Base-by-base conservation (phyloP, 768 basidiomycete genomes). In the Hericium alpestre region DNA sequence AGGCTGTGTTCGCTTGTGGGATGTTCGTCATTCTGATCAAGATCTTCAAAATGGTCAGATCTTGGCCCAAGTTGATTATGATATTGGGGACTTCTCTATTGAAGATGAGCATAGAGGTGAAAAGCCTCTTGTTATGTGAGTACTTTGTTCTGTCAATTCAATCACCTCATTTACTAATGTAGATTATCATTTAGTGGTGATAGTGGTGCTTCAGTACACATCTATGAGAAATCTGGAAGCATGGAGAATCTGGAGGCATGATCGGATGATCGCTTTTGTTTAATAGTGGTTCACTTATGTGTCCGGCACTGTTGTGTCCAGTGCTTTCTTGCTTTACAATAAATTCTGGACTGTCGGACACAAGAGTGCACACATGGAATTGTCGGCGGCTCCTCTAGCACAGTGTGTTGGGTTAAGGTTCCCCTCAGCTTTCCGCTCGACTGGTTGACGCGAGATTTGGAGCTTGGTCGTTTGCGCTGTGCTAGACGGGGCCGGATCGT, bases 1-100 rank as follows among this genome's bases (percentile, higher is more conserved):
- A 63, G 62, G 62, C 12, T 63, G 60, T 38, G 38, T 63, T 32
- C 54, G 57, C 37, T 56, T 61, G 43, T 63, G 62, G 62, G 57
- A 63, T 32, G 49, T 56, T 9, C 55, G 53, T n/a, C 53, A 46
- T 32, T 61, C 62, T 18, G 60, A 9, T n/a, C 54, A 62, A 41
- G 61, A 58, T 40, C 32, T 53, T 16, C 27, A 16, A 13, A 61
- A 63, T 15, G 60, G 60, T 1, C 61, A 58, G 22, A 57, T 61
- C 5, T 49, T 63, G 8, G 60, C 55, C 11, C 55, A 43, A 47
- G 46, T 55, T n/a, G 39, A 59, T 39, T 56, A 56, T 4, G 62
- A 61, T 51, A 46, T 63, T 38, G 62, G 62, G 25, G 60, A 63
- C 20, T 63, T 63, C 49, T 61, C 62, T 12, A 50, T 63, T 16